A percentile compares a stretch with the other conserved stretches of the same genome.
These are phyloP conservation scores for Talaromyces funiculosus DNA, from an alignment of 2,329 filamentous ascomycete genomes.

Conservation along the genomic window DNA sequence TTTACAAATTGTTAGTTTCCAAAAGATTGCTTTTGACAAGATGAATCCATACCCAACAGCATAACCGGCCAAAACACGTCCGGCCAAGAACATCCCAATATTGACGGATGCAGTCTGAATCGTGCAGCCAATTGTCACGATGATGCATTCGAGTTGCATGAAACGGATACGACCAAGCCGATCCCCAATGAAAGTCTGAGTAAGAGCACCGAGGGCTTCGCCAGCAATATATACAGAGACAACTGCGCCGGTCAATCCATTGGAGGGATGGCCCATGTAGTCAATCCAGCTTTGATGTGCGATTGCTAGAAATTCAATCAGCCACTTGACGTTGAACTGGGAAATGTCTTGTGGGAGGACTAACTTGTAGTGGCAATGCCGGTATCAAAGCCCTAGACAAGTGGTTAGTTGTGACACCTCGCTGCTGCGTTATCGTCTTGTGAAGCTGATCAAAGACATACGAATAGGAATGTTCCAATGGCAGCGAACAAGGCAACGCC, in stretches of 20 bases:
- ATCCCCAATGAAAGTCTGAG: constrained; percentile 51
- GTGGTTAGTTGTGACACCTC: neutral
- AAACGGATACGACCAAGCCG: constrained; percentile 50
- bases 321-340: too few relatives aligned
- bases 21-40: too few relatives aligned
- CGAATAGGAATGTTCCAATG: constrained; percentile 56
- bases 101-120: constrained; percentile 53
- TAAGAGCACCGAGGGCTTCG: constrained; percentile 51
- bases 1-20: constrained; percentile 16
- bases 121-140: constrained; percentile 51
- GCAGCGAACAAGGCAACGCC: constrained; percentile 53
- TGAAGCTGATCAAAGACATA: constrained; percentile 26
- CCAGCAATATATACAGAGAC: constrained; percentile 57
- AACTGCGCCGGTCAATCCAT: constrained; percentile 51
- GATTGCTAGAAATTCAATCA: constrained; percentile 39
- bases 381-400: constrained; percentile 51
- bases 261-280: constrained; percentile 53
- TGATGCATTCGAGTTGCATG: constrained; percentile 49
- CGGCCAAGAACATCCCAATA: constrained; percentile 51
- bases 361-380: constrained; percentile 56
- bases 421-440: neutral
- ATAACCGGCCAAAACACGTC: constrained; percentile 44
- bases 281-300: constrained; percentile 56
- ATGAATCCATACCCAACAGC: constrained; percentile 38
- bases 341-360: too few relatives aligned